A percentile compares a stretch with the other conserved stretches of the same genome.
Conservation (phyloP, 2,329 filamentous ascomycete genomes). For the Clonostachys solani region DNA sequence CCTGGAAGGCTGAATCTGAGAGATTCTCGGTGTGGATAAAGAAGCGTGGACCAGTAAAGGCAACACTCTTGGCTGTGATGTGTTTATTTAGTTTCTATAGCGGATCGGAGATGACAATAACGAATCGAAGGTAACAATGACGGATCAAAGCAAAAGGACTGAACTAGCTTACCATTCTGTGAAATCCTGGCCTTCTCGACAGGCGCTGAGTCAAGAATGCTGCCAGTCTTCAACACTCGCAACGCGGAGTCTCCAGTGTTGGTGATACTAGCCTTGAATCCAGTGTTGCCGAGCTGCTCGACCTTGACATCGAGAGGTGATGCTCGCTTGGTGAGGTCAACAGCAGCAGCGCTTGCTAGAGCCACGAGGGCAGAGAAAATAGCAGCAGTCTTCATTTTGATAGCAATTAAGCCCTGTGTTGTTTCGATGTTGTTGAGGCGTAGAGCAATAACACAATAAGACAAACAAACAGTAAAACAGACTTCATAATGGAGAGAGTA, state of each 20-base stretch:
- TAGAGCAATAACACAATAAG: no score
- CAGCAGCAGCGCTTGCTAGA: no score
- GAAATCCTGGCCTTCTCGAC: slow-evolving; percentile 44
- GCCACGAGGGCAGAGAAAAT: no score
- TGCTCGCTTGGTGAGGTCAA: no score
- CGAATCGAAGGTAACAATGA: no score
- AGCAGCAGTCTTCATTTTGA: no score
- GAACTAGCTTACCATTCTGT: slow-evolving; percentile 27
- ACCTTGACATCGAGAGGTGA: slow-evolving; percentile 31
- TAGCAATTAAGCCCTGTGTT: no score
- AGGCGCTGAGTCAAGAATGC: slow-evolving; percentile 38
- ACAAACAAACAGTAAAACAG: no score
- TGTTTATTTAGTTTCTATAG: background rate
- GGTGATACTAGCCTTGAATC: slow-evolving; percentile 40
- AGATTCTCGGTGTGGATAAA: slow-evolving; percentile 35
- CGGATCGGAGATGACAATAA: no score
- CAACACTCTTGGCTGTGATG: slow-evolving; percentile 26
- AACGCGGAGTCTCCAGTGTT: slow-evolving; percentile 39
- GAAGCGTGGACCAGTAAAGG: slow-evolving; percentile 46
- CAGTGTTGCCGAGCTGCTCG: slow-evolving; percentile 36
- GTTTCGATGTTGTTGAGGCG: no score
- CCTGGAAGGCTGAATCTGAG: slow-evolving; percentile 37
- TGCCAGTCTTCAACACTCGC: slow-evolving; percentile 43
- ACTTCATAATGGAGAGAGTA: no score
- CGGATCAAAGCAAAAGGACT: background rate